Percentiles rank a stretch among this genome's conserved stretches.
phyloP scores from a whole-genome alignment of 805 yeast genomes.

The Phaffomyces thermotolerans region DNA sequence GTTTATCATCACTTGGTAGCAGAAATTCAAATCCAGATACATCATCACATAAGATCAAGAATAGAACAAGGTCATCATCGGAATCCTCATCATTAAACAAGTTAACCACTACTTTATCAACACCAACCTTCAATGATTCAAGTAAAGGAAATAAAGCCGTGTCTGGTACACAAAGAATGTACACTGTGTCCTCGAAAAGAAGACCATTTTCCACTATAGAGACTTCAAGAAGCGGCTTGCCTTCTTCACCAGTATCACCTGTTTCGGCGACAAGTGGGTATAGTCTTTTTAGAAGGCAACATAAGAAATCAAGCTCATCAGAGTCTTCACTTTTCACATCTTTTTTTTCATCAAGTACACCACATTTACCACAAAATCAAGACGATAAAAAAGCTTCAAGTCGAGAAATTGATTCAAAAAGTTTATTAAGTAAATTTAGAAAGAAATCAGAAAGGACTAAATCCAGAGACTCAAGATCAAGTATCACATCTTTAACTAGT shows the following conservation, averaged over 20 bases:
- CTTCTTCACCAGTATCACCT: constrained; percentile 32
- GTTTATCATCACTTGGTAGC: constrained; percentile 18
- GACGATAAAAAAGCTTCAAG: constrained; percentile 11
- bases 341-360: constrained; percentile 31
- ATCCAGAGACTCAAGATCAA: constrained; percentile 9
- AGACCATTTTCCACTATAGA: constrained; percentile 35
- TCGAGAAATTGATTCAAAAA: constrained; percentile 12
- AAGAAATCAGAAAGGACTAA: constrained; percentile 10
- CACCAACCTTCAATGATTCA: constrained; percentile 22
- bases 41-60: constrained; percentile 1
- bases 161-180: background rate
- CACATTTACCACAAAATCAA: constrained; percentile 15
- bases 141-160: background rate
- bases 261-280: constrained; percentile 25
- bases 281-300: constrained; percentile 58
- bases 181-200: constrained; percentile 3
- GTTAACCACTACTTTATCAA: constrained; percentile 30
- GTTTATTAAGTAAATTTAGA: constrained; percentile 19
- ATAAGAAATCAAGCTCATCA: constrained; percentile 55
- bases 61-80: constrained; percentile 22
- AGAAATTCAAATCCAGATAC: constrained; percentile 16
- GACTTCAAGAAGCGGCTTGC: constrained; percentile 18
- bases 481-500: constrained; percentile 14
- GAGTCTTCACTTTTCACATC: constrained; percentile 40
- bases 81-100: constrained; percentile 16